Conservation (phyloP, 148 eudicot genomes). For the Arbutus unedo region DNA sequence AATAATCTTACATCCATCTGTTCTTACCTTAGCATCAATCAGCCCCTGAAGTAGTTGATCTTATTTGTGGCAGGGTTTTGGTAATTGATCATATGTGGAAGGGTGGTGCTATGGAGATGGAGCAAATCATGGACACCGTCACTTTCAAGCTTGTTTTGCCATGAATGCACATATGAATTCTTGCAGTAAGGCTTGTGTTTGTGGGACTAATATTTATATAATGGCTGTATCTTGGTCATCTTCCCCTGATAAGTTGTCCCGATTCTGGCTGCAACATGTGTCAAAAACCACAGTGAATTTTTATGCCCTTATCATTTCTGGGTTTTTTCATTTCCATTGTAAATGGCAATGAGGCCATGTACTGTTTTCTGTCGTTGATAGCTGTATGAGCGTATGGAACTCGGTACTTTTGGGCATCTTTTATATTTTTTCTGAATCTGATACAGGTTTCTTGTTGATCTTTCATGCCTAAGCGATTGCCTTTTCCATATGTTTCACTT, state of each 20-base stretch:
- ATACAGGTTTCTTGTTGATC: neutral
- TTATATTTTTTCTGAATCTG: neutral
- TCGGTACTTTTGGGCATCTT: neutral
- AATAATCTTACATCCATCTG: neutral
- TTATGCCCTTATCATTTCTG: conserved; percentile 1
- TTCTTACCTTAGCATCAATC: neutral
- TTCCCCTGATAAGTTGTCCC: neutral
- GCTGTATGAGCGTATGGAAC: neutral
- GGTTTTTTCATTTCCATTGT: neutral
- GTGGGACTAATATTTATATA: neutral
- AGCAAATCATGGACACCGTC: conserved; percentile 7
- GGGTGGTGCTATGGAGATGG: conserved; percentile 6
- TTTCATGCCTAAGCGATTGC: neutral
- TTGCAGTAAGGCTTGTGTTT: neutral
- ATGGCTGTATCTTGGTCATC: neutral
- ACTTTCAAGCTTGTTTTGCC: neutral
- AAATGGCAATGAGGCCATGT: neutral
- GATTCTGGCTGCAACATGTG: neutral
- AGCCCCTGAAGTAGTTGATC: neutral
- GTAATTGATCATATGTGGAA: neutral
- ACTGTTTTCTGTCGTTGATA: neutral
- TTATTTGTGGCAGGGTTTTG: neutral
- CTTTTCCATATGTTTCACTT: neutral
- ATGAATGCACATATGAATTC: neutral
- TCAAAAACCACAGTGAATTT: neutral